Conservation (phyloP, 179 eudicot species). For the Amaranthus tricolor region DNA sequence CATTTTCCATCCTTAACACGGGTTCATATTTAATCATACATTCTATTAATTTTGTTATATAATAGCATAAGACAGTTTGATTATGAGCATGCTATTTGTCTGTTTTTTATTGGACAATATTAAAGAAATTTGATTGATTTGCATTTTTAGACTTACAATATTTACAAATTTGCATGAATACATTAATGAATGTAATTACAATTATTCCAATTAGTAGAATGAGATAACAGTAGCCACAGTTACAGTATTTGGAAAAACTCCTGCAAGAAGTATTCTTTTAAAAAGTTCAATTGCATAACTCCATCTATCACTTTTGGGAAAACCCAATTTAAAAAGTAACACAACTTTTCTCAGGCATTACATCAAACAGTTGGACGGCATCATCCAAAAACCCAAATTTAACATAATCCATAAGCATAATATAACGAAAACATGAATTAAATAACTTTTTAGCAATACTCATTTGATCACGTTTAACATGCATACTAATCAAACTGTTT, state of each 20-base stretch:
- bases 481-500: slow-evolving; percentile 77
- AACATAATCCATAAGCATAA: slow-evolving; percentile 67
- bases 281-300: slow-evolving; percentile 57
- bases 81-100: no score
- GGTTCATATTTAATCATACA: no score
- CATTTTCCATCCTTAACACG: no score
- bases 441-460: slow-evolving; percentile 48
- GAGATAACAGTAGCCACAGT: slow-evolving; percentile 73
- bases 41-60: no score
- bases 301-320: slow-evolving; percentile 49
- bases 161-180: no score
- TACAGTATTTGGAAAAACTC: slow-evolving; percentile 66
- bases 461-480: slow-evolving; percentile 53
- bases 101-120: no score
- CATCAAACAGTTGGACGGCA: slow-evolving; percentile 67
- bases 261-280: slow-evolving; percentile 55
- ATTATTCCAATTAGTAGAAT: no score
- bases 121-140: no score
- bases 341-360: slow-evolving; percentile 57
- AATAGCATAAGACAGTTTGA: no score
- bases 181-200: no score
- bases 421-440: slow-evolving; percentile 38
- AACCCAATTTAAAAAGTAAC: slow-evolving; percentile 81
- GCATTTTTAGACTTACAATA: no score
- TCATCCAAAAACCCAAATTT: slow-evolving; percentile 44